phyloP scores from a whole-genome alignment of 768 basidiomycete genomes.

The Pholiota microspora region DNA sequence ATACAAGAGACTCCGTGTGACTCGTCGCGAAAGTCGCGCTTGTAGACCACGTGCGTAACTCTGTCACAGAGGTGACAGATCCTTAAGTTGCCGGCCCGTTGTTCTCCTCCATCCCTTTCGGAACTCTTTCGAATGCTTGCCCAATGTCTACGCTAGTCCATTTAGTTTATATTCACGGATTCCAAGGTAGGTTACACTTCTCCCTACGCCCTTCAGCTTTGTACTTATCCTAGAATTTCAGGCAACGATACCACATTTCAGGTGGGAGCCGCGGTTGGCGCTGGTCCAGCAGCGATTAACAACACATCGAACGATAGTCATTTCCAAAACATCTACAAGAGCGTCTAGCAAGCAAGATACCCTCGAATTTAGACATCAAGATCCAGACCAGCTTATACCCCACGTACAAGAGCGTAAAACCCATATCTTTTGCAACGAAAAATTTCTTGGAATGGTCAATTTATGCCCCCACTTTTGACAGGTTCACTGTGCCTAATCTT shows the following conservation, averaged over 20 bases:
- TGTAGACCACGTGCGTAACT: too few species aligned
- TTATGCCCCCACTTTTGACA: background rate
- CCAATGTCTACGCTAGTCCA: constrained; percentile 38
- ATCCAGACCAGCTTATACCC: constrained; percentile 54
- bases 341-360: constrained; percentile 33
- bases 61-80: too few species aligned
- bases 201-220: too few species aligned
- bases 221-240: too few species aligned
- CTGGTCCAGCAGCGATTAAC: background rate
- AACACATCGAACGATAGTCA: constrained; percentile 29
- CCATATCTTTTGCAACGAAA: constrained; percentile 46
- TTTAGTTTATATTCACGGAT: constrained; percentile 58
- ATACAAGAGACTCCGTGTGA: background rate
- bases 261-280: constrained; percentile 24
- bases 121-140: background rate
- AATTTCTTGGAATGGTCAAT: constrained; percentile 56
- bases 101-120: background rate
- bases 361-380: constrained; percentile 32
- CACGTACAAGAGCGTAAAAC: constrained; percentile 57
- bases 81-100: background rate
- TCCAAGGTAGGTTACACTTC: constrained; percentile 59
- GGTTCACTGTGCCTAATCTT: background rate
- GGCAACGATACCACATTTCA: constrained; percentile 61
- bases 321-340: constrained; percentile 56
- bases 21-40: constrained; percentile 1